A percentile compares a stretch with the other conserved stretches of the same genome.
phyloP scores from a whole-genome alignment of 2,329 filamentous ascomycete species.

The Pseudophaeomoniella oleicola region DNA sequence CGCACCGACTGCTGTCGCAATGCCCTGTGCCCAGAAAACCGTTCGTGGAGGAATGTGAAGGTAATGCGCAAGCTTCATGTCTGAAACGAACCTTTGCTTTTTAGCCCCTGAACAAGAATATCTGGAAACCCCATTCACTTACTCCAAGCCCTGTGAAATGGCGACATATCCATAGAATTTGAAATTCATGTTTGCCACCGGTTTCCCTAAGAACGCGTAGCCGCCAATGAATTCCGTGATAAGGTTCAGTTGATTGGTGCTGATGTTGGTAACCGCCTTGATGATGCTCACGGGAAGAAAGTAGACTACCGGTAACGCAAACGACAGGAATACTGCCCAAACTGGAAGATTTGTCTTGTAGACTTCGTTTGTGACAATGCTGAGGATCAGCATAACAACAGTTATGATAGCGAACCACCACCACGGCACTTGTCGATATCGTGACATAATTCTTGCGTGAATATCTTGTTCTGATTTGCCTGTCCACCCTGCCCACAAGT shows the following conservation, averaged over 20 bases:
- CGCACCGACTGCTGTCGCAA: slow-evolving; percentile 32
- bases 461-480: slow-evolving; percentile 23
- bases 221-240: slow-evolving; percentile 34
- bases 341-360: slow-evolving; percentile 30
- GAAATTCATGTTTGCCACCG: slow-evolving; percentile 34
- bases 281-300: slow-evolving; percentile 34
- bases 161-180: slow-evolving; percentile 29
- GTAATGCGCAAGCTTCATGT: slow-evolving; percentile 38
- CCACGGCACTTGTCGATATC: slow-evolving; percentile 25
- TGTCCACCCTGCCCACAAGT: slow-evolving; percentile 19
- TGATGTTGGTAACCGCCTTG: slow-evolving; percentile 33
- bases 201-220: slow-evolving; percentile 30
- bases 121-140: no score
- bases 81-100: slow-evolving; percentile 32
- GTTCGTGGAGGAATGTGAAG: slow-evolving; percentile 34
- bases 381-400: slow-evolving; percentile 19
- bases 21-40: slow-evolving; percentile 32
- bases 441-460: slow-evolving; percentile 27
- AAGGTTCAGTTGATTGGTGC: slow-evolving; percentile 32
- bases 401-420: no score
- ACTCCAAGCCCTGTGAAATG: slow-evolving; percentile 29
- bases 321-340: slow-evolving; percentile 30
- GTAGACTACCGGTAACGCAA: slow-evolving; percentile 29
- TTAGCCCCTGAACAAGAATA: no score
- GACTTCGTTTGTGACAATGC: slow-evolving; percentile 25